Conservation (phyloP, 768 basidiomycete genomes). For the Chalciporus piperatus region DNA sequence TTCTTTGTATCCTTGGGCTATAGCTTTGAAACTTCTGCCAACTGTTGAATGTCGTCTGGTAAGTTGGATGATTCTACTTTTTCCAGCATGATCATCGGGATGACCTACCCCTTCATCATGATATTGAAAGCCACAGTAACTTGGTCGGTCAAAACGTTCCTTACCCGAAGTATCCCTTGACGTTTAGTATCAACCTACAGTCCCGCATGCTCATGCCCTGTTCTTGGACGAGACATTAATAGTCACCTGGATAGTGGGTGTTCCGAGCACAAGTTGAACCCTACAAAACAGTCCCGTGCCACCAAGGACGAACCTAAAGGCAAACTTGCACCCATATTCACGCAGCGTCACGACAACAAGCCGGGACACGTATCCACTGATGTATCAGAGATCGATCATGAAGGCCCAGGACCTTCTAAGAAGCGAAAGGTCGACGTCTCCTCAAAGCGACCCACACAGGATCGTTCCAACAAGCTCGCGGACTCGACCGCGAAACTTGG, state of each 20-base stretch:
- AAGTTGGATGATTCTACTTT: not conserved
- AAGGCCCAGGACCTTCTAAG: conserved; percentile 24
- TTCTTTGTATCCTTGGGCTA: not conserved
- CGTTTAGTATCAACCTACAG: conserved; percentile 32
- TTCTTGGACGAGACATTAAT: conserved; percentile 45
- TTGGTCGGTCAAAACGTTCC: conserved; percentile 21
- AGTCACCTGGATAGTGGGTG: conserved; percentile 51
- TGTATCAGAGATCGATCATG: conserved; percentile 8
- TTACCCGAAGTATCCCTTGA: not conserved
- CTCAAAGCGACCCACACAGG: conserved; percentile 16
- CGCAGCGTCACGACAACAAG: conserved; percentile 16
- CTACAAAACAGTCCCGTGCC: conserved; percentile 1
- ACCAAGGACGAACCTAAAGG: conserved; percentile 17
- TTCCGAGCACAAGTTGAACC: conserved; percentile 15
- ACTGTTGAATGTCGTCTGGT: conserved; percentile 15
- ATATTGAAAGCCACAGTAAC: conserved; percentile 11
- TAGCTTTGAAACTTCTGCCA: not conserved
- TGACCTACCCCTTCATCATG: conserved; percentile 1
- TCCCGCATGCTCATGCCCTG: conserved; percentile 46
- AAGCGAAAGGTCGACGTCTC: conserved; percentile 27
- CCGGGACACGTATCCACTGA: conserved; percentile 9
- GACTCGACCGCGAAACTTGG: conserved; percentile 28
- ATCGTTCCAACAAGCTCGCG: conserved; percentile 23
- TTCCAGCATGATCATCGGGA: not conserved
- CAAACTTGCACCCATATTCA: conserved; percentile 45